Percentiles rank a stretch among this genome's conserved stretches.
Conservation (phyloP, 1,284 basidiomycete genomes). For the Tetrapyrgos nigripes region DNA sequence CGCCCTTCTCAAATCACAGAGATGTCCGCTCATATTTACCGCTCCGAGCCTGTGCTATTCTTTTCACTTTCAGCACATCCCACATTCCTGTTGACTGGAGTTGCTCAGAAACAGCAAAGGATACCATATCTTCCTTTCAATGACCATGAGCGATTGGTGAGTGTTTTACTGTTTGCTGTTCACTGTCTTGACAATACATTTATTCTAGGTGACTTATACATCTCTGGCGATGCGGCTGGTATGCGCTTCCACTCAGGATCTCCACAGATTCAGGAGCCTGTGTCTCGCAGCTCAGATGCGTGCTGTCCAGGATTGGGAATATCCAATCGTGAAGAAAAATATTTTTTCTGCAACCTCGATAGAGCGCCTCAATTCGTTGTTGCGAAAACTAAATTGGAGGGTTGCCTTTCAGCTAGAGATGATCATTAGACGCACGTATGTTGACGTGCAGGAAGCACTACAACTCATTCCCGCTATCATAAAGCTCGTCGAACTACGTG, state of each 20-base stretch:
- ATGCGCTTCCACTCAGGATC: conserved; percentile 38
- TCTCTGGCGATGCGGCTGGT: conserved; percentile 56
- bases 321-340: conserved; percentile 43
- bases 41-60: conserved; percentile 44
- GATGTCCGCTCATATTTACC: conserved; percentile 34
- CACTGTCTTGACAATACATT: neutral
- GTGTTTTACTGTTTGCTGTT: neutral
- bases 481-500: conserved; percentile 33
- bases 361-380: conserved; percentile 39
- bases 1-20: conserved; percentile 50
- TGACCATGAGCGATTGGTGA: conserved; percentile 30
- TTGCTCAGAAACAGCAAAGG: conserved; percentile 36
- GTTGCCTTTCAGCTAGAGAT: conserved; percentile 66
- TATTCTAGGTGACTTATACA: conserved; percentile 43
- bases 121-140: conserved; percentile 26
- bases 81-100: conserved; percentile 32
- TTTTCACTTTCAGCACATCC: conserved; percentile 51
- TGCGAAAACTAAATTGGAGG: conserved; percentile 49
- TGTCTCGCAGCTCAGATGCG: conserved; percentile 44
- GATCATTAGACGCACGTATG: conserved; percentile 43
- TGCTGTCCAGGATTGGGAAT: conserved; percentile 38
- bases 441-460: conserved; percentile 56
- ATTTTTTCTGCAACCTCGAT: conserved; percentile 50
- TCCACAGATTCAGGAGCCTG: conserved; percentile 46
- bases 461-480: conserved; percentile 46